These are phyloP conservation scores for Colletotrichum incanum DNA, from an alignment of 2,329 filamentous ascomycete species.

Conservation along the genomic window DNA sequence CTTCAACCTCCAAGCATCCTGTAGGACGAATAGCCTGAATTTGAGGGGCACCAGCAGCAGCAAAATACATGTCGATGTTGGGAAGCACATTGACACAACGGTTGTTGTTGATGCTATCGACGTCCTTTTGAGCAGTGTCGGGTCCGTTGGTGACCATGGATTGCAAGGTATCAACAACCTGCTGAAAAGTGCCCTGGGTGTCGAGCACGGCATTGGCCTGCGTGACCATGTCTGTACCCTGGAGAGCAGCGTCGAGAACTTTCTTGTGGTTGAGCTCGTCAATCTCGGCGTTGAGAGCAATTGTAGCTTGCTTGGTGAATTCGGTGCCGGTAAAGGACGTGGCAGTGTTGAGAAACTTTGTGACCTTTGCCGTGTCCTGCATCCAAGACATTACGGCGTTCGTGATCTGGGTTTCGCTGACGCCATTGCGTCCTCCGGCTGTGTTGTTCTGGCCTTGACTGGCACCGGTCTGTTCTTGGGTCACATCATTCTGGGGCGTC, in stretches of 20 bases:
- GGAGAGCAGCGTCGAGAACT: conserved; percentile 43
- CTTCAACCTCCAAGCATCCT: conserved; percentile 44
- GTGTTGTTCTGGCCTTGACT: conserved; percentile 31
- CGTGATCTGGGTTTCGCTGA: conserved; percentile 43
- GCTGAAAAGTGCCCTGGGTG: conserved; percentile 45
- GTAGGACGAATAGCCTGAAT: conserved; percentile 42
- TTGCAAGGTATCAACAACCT: conserved; percentile 45
- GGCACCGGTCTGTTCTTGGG: conserved; percentile 5
- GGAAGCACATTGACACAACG: conserved; percentile 46
- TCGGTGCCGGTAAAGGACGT: conserved; percentile 44
- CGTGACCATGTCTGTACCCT: conserved; percentile 33
- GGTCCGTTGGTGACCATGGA: conserved; percentile 45
- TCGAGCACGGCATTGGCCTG: conserved; percentile 44
- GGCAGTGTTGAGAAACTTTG: conserved; percentile 45
- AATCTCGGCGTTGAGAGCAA: conserved; percentile 46
- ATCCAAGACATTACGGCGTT: conserved; percentile 46
- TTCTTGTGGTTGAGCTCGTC: conserved; percentile 47
- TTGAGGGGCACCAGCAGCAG: conserved; percentile 42
- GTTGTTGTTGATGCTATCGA: conserved; percentile 45
- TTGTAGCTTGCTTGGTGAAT: conserved; percentile 45
- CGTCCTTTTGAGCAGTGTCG: conserved; percentile 45
- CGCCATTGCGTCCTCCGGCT: conserved; percentile 23
- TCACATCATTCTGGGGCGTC: neutral
- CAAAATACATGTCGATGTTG: conserved; percentile 47
- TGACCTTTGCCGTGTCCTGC: conserved; percentile 45